Conservation (phyloP, 2,329 filamentous ascomycete genomes). For the Colletotrichum viniferum region DNA sequence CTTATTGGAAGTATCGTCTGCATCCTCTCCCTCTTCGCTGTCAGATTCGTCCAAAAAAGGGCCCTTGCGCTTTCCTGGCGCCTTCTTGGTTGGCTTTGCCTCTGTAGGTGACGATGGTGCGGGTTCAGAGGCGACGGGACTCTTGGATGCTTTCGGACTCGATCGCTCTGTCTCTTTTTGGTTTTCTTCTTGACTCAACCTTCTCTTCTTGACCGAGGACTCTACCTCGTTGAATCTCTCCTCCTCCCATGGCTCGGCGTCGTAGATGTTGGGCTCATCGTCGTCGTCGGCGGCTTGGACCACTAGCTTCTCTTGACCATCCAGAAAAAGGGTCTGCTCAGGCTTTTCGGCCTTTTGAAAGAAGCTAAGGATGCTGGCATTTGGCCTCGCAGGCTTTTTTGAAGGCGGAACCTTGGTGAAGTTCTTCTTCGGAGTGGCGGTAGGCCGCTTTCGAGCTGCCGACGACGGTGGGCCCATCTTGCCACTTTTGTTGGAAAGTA, state of each 20-base stretch:
- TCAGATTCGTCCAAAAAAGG: constrained; percentile 77
- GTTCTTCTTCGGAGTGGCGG: constrained; percentile 19
- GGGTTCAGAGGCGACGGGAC: not conserved
- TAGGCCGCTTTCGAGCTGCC: constrained; percentile 15
- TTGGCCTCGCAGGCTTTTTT: constrained; percentile 48
- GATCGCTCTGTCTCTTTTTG: not conserved
- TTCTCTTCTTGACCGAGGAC: constrained; percentile 45
- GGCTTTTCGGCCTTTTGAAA: constrained; percentile 72
- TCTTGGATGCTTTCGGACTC: not conserved
- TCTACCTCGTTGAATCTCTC: constrained; percentile 38
- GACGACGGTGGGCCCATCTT: constrained; percentile 19
- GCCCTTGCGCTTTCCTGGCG: constrained; percentile 42
- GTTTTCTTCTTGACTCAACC: constrained; percentile 34
- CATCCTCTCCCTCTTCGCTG: constrained; percentile 49
- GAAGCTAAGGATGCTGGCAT: constrained; percentile 74
- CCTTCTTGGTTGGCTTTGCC: constrained; percentile 3
- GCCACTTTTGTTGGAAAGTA: not conserved
- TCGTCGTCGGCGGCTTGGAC: not conserved
- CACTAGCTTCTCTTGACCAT: constrained; percentile 15
- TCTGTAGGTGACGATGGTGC: not conserved
- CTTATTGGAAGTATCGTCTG: constrained; percentile 1
- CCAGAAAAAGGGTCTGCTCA: constrained; percentile 62
- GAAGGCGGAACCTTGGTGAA: not conserved
- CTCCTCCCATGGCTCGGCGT: constrained; percentile 2
- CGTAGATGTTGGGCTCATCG: constrained; percentile 2